These are phyloP conservation scores for Colletotrichum horii DNA, from an alignment of 2,329 filamentous ascomycete species.

Conservation along the genomic window DNA sequence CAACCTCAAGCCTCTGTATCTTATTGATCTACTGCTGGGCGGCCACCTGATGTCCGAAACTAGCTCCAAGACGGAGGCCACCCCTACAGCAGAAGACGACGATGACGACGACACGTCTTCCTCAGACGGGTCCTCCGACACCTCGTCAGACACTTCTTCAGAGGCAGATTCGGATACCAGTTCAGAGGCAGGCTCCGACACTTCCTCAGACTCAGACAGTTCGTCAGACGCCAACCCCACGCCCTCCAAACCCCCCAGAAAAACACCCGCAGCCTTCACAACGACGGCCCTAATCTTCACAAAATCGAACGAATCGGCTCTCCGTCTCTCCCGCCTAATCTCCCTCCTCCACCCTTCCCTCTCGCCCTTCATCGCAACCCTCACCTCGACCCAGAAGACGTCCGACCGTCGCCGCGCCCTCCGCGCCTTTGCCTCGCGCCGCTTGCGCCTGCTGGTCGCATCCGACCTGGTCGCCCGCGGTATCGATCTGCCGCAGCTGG, in stretches of 20 bases:
- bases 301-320: slow-evolving; percentile 85
- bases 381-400: slow-evolving; percentile 81
- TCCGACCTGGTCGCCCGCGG: slow-evolving; percentile 94
- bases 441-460: slow-evolving; percentile 79
- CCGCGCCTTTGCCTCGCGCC: slow-evolving; percentile 66
- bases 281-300: slow-evolving; percentile 80
- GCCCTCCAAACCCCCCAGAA: background rate
- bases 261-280: slow-evolving; percentile 27
- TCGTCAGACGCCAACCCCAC: slow-evolving; percentile 19
- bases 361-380: slow-evolving; percentile 64
- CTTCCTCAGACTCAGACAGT: slow-evolving; percentile 34
- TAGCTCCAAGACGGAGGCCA: slow-evolving; percentile 18
- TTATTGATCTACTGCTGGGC: slow-evolving; percentile 76
- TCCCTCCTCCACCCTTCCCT: slow-evolving; percentile 67
- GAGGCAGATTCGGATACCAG: slow-evolving; percentile 23
- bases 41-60: slow-evolving; percentile 45
- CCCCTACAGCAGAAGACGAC: slow-evolving; percentile 20
- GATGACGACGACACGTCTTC: slow-evolving; percentile 35
- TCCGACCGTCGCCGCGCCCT: slow-evolving; percentile 72
- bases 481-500: slow-evolving; percentile 79
- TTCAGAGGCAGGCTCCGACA: slow-evolving; percentile 39
- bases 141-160: slow-evolving; percentile 38
- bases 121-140: slow-evolving; percentile 31
- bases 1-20: slow-evolving; percentile 79
- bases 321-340: slow-evolving; percentile 85